Conservation (phyloP, 176 grass and related monocot genomes). For the Bolboschoenus planiculmis region DNA sequence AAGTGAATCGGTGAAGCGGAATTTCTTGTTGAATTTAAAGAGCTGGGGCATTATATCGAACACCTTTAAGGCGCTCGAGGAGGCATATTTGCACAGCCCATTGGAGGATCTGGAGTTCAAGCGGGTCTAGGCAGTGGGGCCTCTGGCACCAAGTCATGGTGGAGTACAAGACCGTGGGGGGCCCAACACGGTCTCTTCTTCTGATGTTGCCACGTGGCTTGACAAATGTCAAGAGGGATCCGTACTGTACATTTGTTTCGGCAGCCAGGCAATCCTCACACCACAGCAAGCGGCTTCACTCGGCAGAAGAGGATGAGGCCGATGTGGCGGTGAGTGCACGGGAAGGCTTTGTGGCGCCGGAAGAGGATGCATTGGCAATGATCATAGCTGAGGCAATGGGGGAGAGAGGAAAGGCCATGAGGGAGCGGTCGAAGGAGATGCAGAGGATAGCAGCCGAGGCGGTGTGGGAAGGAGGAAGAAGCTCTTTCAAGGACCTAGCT, state of each 20-base stretch:
- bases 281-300: not conserved
- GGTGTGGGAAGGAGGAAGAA: constrained; percentile 13
- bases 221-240: constrained; percentile 37
- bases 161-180: constrained; percentile 3
- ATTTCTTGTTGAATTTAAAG: constrained; percentile 42
- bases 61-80: constrained; percentile 41
- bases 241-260: constrained; percentile 52
- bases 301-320: constrained; percentile 5
- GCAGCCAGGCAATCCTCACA: constrained; percentile 35
- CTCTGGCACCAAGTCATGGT: constrained; percentile 11
- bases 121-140: constrained; percentile 42
- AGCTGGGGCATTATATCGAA: constrained; percentile 50
- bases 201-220: constrained; percentile 29
- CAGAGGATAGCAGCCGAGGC: not conserved
- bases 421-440: constrained; percentile 9
- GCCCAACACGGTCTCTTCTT: not conserved
- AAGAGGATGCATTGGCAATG: constrained; percentile 4
- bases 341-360: not conserved
- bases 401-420: not conserved
- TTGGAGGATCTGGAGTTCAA: constrained; percentile 34
- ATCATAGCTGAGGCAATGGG: not conserved
- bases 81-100: constrained; percentile 25
- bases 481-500: not conserved
- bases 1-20: constrained; percentile 34
- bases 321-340: not conserved